Evolutionary conservation across 2,329 filamentous ascomycete genomes (phyloP), one percentile per base, ranked within the genome.

Genomic region (Geosmithia putterillii): DNA sequence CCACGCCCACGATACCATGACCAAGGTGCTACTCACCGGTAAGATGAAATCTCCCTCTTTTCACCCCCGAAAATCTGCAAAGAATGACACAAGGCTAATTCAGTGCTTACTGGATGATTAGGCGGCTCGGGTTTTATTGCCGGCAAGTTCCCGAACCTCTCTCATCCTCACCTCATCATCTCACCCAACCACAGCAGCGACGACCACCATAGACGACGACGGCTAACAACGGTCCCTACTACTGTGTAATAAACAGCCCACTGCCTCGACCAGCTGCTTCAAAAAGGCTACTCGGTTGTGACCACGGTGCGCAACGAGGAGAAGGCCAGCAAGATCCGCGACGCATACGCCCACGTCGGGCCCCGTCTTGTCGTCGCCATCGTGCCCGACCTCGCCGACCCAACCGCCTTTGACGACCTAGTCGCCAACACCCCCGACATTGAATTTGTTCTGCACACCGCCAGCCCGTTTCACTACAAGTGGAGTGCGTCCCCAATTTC

Each of bases 331-430:
- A 66, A 65, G 50, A 71, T 79, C 47, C 66, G 67, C 40, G 60
- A 63, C 42, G 67, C 71, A 9, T 65, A 75, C 54, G 62, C 69
- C 2, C 56, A 59, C 18, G 55, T 66, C 46, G 54, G 53, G 45
- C 63, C 66, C 14, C 62, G 64, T 25, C 69, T 79, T 17, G 53
- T 61, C 25, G 63, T 73, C 12, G 64, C 58, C 44, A 79, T 92
- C 51, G 86, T 94, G 20, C 76, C 81, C 17, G 86, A 94, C 56
- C 84, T 94, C 51, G 83, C 85, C 3, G 61, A 79, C 54, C 71
- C 78, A 38, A 71, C 73, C 44, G 86, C 87, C 45, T 94, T 94
- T 57, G 79, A 86, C 52, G 69, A 79, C 52, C 76, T 73, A 1
- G 66, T 72, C 47, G 36, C 36, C 18, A 59, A 65, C 57, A 64